Evolutionary conservation across 2,329 filamentous ascomycete species (phyloP).

Genomic region (Fusarium heterosporum): DNA sequence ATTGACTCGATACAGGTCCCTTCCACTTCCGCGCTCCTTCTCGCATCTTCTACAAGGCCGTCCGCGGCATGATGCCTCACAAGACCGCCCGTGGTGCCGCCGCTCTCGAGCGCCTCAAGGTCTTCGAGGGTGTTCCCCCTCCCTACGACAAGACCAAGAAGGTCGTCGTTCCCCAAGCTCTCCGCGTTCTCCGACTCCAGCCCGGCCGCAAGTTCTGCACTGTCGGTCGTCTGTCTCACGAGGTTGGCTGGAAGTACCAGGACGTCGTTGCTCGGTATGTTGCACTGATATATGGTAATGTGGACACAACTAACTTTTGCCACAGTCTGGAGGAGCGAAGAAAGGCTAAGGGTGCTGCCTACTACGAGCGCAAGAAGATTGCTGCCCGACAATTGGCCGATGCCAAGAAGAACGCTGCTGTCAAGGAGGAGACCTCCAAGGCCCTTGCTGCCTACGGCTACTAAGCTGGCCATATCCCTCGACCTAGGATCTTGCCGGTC

Average conservation of each 20-base stretch:
- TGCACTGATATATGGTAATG: not conserved
- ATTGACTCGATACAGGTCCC: constrained; percentile 72
- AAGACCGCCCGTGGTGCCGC: constrained; percentile 98
- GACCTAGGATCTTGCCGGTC: constrained; percentile 46
- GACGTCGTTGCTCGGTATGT: constrained; percentile 97
- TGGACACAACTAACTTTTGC: constrained; percentile 33
- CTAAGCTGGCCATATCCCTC: constrained; percentile 65
- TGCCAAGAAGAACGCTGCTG: constrained; percentile 90
- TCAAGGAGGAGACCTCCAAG: constrained; percentile 87
- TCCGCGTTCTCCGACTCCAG: constrained; percentile 96
- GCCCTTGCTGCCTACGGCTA: constrained; percentile 92
- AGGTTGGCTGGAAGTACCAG: constrained; percentile 99
- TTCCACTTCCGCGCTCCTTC: constrained; percentile 99
- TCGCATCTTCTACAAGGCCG: constrained; percentile 99
- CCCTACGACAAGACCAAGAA: constrained; percentile 99
- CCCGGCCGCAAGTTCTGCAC: constrained; percentile 99
- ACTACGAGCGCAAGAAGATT: constrained; percentile 99
- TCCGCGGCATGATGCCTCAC: constrained; percentile 99
- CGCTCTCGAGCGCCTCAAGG: constrained; percentile 98
- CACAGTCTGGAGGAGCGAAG: constrained; percentile 96
- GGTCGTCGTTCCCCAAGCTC: constrained; percentile 98
- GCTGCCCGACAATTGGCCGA: constrained; percentile 89
- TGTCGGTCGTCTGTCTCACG: constrained; percentile 95
- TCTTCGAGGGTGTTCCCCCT: constrained; percentile 98
- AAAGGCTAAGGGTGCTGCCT: constrained; percentile 99